Conservation (phyloP, 768 basidiomycete species). For the Candolleomyces aberdarensis region DNA sequence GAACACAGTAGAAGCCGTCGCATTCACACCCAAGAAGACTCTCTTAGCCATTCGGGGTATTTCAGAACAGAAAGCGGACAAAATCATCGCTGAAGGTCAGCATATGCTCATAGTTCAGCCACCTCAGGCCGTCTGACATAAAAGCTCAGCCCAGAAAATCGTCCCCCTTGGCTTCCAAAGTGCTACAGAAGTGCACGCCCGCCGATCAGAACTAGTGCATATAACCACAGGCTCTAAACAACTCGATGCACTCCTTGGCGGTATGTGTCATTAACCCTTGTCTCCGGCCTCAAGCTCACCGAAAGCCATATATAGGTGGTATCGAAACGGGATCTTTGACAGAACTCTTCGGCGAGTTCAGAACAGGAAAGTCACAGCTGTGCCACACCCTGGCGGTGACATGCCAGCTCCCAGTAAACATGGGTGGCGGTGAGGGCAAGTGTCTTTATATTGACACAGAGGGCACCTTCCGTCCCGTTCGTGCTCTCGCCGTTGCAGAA, state of each 20-base stretch:
- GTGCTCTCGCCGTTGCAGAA: constrained; percentile 92
- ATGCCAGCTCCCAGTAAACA: constrained; percentile 93
- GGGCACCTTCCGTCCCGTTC: constrained; percentile 96
- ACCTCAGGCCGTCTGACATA: not conserved
- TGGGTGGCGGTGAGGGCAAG: constrained; percentile 99
- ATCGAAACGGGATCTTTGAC: constrained; percentile 99
- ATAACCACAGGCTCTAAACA: constrained; percentile 97
- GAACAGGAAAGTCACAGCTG: constrained; percentile 97
- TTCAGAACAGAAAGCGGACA: constrained; percentile 95
- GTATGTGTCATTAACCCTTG: constrained; percentile 34
- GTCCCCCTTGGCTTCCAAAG: constrained; percentile 97
- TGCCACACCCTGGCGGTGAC: constrained; percentile 98
- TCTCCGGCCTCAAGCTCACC: constrained; percentile 9
- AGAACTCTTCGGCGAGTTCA: constrained; percentile 96
- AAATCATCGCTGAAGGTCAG: constrained; percentile 88
- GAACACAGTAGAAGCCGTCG: constrained; percentile 93
- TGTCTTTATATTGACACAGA: constrained; percentile 99
- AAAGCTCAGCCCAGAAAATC: constrained; percentile 78
- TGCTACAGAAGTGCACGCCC: constrained; percentile 95
- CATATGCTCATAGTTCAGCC: constrained; percentile 5
- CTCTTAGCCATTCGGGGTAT: constrained; percentile 93
- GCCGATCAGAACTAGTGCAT: constrained; percentile 91
- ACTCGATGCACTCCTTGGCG: constrained; percentile 91
- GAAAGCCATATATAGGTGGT: constrained; percentile 53
- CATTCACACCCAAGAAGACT: constrained; percentile 94